Evolutionary conservation across 2,329 filamentous ascomycete genomes (phyloP).

Genomic region (Paracorniculantispora psalliotae): DNA sequence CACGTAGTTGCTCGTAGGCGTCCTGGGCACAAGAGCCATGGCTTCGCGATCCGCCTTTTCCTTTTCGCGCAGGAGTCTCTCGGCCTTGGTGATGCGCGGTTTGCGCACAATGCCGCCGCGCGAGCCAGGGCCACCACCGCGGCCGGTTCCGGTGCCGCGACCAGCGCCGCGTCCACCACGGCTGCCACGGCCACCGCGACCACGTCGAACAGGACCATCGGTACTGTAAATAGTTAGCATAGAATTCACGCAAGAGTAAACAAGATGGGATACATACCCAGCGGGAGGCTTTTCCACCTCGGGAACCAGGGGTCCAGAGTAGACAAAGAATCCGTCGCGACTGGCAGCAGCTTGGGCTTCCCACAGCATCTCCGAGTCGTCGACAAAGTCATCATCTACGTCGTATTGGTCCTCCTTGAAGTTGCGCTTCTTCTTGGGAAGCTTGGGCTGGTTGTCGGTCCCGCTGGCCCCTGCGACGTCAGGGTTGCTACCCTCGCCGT

Average conservation of each 20-base stretch:
- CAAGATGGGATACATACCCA: conserved; percentile 47
- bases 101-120: conserved; percentile 74
- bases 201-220: conserved; percentile 68
- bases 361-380: conserved; percentile 93
- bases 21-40: conserved; percentile 36
- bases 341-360: conserved; percentile 91
- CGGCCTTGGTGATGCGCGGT: conserved; percentile 79
- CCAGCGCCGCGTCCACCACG: conserved; percentile 58
- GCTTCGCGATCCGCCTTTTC: conserved; percentile 65
- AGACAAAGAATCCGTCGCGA: conserved; percentile 96
- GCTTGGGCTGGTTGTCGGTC: conserved; percentile 57
- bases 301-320: conserved; percentile 83
- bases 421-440: conserved; percentile 77
- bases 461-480: conserved; percentile 67
- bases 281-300: conserved; percentile 71
- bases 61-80: conserved; percentile 29
- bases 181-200: conserved; percentile 47
- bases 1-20: conserved; percentile 31
- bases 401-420: conserved; percentile 81
- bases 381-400: conserved; percentile 77
- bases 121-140: conserved; percentile 59
- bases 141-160: conserved; percentile 39
- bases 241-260: neutral
- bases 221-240: conserved; percentile 48
- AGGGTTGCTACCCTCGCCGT: conserved; percentile 76